Evolutionary conservation across 768 basidiomycete species (phyloP).

Genomic region (Hypsizygus marmoreus): DNA sequence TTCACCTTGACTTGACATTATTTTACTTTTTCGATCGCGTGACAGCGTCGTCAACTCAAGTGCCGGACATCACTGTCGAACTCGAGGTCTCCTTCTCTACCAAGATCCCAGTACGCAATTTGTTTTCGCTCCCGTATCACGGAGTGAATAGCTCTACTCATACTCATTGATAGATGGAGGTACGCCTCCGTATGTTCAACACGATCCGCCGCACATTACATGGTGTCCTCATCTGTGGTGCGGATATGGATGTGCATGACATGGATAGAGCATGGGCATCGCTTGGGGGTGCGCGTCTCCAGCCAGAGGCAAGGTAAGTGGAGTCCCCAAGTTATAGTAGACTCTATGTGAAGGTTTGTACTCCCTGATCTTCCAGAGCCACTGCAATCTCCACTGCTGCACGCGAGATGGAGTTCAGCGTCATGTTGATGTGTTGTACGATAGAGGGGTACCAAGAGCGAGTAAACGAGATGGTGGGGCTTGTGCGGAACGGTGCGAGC

Average conservation of each 20-base stretch:
- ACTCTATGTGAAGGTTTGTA: neutral
- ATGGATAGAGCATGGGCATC: slow-evolving; percentile 27
- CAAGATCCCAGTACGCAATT: slow-evolving; percentile 39
- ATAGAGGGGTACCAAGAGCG: slow-evolving; percentile 48
- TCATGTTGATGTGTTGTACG: slow-evolving; percentile 52
- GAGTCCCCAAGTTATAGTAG: neutral
- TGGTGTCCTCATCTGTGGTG: slow-evolving; percentile 32
- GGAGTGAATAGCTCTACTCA: slow-evolving; percentile 6
- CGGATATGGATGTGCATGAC: slow-evolving; percentile 17
- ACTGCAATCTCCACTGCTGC: slow-evolving; percentile 43
- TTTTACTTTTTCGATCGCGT: neutral
- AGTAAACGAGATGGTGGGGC: slow-evolving; percentile 29
- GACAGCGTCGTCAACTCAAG: slow-evolving; percentile 13
- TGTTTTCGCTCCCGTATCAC: neutral
- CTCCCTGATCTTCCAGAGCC: slow-evolving; percentile 32
- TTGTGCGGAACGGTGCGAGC: no score
- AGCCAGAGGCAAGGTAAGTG: slow-evolving; percentile 15
- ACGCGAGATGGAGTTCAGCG: slow-evolving; percentile 47
- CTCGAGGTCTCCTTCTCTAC: slow-evolving; percentile 41
- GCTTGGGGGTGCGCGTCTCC: slow-evolving; percentile 5
- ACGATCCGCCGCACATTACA: slow-evolving; percentile 42
- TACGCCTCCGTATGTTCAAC: slow-evolving; percentile 38
- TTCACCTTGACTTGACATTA: neutral
- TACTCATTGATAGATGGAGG: slow-evolving; percentile 26
- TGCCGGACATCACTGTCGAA: slow-evolving; percentile 33